Conservation (phyloP, 148 eudicot species). For the Rhododendron vialii region DNA sequence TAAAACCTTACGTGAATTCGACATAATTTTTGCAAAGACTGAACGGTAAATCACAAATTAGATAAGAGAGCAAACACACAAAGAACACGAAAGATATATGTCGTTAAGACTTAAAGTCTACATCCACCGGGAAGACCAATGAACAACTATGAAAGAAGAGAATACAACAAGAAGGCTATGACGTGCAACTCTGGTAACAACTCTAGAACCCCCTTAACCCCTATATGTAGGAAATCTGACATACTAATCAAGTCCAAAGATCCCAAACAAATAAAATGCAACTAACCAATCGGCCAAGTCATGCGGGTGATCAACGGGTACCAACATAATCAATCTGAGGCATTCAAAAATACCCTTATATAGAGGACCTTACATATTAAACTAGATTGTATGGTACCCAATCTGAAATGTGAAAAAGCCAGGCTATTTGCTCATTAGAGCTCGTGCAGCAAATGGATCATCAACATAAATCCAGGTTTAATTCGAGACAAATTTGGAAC, state of each 20-base stretch:
- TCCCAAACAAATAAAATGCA: too few relatives aligned
- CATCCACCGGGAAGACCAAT: not conserved
- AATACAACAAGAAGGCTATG: not conserved
- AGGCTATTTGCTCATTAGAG: not conserved
- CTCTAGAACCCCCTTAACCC: not conserved
- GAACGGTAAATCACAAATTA: not conserved
- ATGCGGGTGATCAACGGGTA: not conserved
- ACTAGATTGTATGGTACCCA: not conserved
- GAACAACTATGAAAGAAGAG: not conserved
- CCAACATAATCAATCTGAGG: not conserved
- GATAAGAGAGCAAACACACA: not conserved
- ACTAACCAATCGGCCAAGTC: too few relatives aligned
- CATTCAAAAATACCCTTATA: not conserved
- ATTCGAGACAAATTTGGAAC: not conserved
- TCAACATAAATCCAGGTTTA: not conserved
- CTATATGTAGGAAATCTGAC: too few relatives aligned
- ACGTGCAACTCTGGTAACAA: not conserved
- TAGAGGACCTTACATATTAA: not conserved
- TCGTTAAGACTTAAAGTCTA: not conserved
- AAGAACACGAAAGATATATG: not conserved
- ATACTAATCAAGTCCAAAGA: not conserved
- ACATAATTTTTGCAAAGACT: not conserved
- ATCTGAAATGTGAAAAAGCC: not conserved
- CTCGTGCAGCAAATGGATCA: not conserved
- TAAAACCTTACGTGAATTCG: not conserved